Evolutionary conservation across 2,329 filamentous ascomycete species (phyloP).

Genomic region (Fusarium chuoi): DNA sequence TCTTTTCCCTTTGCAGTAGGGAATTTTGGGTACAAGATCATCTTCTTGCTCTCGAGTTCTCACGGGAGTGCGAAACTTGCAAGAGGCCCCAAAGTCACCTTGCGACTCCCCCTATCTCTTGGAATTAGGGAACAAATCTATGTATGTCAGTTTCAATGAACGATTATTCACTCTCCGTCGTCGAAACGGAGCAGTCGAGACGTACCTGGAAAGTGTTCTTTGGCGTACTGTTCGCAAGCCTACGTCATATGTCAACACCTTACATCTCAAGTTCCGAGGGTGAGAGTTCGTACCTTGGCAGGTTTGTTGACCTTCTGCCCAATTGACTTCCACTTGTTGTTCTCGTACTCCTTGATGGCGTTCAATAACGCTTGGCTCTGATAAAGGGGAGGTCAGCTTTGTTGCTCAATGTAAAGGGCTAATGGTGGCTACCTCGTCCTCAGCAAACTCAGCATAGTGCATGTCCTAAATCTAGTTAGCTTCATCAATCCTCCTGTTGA

Average conservation of each 20-base stretch:
- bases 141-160: constrained; percentile 45
- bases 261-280: not conserved
- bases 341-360: constrained; percentile 98
- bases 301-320: constrained; percentile 97
- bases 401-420: constrained; percentile 15
- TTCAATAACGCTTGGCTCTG: constrained; percentile 84
- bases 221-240: constrained; percentile 83
- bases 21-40: not conserved
- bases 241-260: constrained; percentile 22
- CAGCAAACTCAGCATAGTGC: constrained; percentile 98
- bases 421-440: constrained; percentile 81
- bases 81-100: not conserved
- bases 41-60: not conserved
- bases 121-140: constrained; percentile 53
- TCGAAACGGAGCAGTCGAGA: constrained; percentile 40
- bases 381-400: constrained; percentile 35
- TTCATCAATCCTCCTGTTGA: not conserved
- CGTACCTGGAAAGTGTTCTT: constrained; percentile 83
- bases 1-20: constrained; percentile 7
- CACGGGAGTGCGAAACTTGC: not conserved
- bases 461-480: constrained; percentile 74
- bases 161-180: constrained; percentile 19
- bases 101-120: constrained; percentile 47
- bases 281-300: constrained; percentile 70
- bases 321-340: constrained; percentile 98